These are phyloP conservation scores for Boletus tylopilopsis DNA, from an alignment of 768 basidiomycete genomes.

Conservation along the genomic window DNA sequence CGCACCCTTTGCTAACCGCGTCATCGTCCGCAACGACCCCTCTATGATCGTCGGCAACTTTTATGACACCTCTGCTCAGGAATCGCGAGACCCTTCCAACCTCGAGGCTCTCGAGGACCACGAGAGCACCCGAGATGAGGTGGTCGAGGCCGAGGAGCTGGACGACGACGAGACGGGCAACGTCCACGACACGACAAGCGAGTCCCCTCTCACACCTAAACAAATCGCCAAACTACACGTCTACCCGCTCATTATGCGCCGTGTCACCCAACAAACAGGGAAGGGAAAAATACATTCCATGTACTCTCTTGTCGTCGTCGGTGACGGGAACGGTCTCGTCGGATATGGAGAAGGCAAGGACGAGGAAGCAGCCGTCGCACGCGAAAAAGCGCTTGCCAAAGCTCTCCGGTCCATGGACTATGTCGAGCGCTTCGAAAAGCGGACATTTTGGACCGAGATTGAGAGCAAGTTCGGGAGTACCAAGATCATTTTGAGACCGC, in stretches of 20 bases:
- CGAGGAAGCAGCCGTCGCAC: constrained; percentile 48
- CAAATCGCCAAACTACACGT: constrained; percentile 35
- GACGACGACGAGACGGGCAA: constrained; percentile 21
- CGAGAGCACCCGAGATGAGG: constrained; percentile 9
- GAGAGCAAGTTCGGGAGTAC: constrained; percentile 82
- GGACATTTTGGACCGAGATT: constrained; percentile 95
- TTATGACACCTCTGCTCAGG: constrained; percentile 18
- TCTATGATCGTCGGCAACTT: constrained; percentile 52
- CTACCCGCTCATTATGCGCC: constrained; percentile 43
- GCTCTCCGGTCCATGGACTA: constrained; percentile 89
- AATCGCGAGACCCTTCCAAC: not conserved
- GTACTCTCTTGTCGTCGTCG: constrained; percentile 66
- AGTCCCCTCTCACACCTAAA: constrained; percentile 12
- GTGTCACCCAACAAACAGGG: constrained; percentile 85
- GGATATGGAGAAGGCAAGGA: constrained; percentile 84
- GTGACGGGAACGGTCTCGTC: constrained; percentile 79
- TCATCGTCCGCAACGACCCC: constrained; percentile 68
- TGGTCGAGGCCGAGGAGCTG: constrained; percentile 11
- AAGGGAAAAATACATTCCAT: constrained; percentile 82
- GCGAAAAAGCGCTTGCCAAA: constrained; percentile 54
- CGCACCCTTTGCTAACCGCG: constrained; percentile 55
- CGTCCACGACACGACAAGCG: constrained; percentile 14
- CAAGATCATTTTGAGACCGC: constrained; percentile 72
- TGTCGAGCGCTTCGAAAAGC: constrained; percentile 89
- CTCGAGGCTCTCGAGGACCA: constrained; percentile 3